Evolutionary conservation across 179 eudicot genomes (phyloP).

Genomic region (Spinacia oleracea): DNA sequence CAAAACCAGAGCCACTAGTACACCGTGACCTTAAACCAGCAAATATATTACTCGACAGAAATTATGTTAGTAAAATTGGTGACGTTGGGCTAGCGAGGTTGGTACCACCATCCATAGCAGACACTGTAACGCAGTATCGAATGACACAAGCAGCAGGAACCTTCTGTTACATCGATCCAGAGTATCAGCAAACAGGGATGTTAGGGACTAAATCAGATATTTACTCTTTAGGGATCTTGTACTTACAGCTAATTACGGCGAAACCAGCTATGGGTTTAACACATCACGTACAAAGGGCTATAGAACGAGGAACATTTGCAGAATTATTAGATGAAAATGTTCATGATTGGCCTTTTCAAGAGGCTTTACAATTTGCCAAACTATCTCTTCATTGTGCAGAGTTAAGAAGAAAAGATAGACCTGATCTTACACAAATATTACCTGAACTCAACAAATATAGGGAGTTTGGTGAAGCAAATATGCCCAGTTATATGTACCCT

Average conservation of each 20-base stretch:
- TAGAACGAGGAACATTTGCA: slow-evolving; percentile 31
- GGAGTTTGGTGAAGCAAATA: slow-evolving; percentile 35
- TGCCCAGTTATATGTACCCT: slow-evolving; percentile 8
- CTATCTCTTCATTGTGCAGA: slow-evolving; percentile 39
- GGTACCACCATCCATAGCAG: slow-evolving; percentile 46
- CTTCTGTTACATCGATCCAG: slow-evolving; percentile 49
- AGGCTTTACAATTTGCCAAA: slow-evolving; percentile 35
- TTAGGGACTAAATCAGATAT: slow-evolving; percentile 47
- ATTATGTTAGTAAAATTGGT: slow-evolving; percentile 43
- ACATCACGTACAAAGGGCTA: slow-evolving; percentile 40
- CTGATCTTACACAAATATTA: slow-evolving; percentile 36
- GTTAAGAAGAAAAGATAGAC: slow-evolving; percentile 43
- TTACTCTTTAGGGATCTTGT: slow-evolving; percentile 45
- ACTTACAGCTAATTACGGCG: slow-evolving; percentile 39
- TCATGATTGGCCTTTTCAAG: slow-evolving; percentile 40
- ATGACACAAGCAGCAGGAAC: slow-evolving; percentile 51
- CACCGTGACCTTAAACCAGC: slow-evolving; percentile 47
- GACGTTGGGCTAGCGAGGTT: slow-evolving; percentile 49
- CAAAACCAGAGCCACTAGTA: slow-evolving; percentile 47
- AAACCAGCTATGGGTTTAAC: slow-evolving; percentile 48
- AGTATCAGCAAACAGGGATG: slow-evolving; percentile 50
- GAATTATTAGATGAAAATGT: slow-evolving; percentile 35
- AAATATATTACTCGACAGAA: slow-evolving; percentile 40
- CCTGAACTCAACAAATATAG: slow-evolving; percentile 36
- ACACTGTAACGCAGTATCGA: slow-evolving; percentile 47